Base-by-base conservation (phyloP, 2,329 filamentous ascomycete species). In the Orbilia javanica region DNA sequence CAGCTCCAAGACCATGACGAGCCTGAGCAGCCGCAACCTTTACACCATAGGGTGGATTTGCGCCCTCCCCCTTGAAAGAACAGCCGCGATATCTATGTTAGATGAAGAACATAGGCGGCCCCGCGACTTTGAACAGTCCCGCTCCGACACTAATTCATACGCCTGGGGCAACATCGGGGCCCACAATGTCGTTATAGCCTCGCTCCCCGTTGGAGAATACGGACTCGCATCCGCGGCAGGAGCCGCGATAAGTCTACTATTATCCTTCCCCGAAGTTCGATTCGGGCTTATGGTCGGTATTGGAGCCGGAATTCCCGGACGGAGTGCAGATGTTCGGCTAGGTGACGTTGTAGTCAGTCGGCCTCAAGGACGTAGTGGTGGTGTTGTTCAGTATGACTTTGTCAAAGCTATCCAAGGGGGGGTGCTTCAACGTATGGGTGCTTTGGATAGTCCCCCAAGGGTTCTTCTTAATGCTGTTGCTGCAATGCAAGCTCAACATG, bases 11-110 rank as follows among this genome's bases (percentile, higher is more conserved):
- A 36, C 5, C 6, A 36, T 11, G 60, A 64, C 20, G n/a, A n/a
- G n/a, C n/a, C n/a, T n/a, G n/a, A n/a, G n/a, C n/a, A n/a, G n/a
- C n/a, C n/a, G n/a, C n/a, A n/a, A n/a, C n/a, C n/a, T n/a, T n/a
- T 84, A 84, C 55, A 82, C 80, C 2, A 80, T 84, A 6, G 83
- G 81, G 48, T 84, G 83, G 83, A 76, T 84, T 6, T 83, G 82
- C 67, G 83, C 83, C 0, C 79, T 84, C 7, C 80, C 80, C 1
- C 60, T 81, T 34, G 83, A 84, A 70, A 81, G 82, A 34, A 79
- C 82, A 4, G 83, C 83, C 0, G 81, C 82, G 1, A 72, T 78
- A 34, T 80, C 75, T 7, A 80, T 83, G 80, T 80, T 84, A 0
- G 83, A 84, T 64, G 64, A 81, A 22, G 29, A 79, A 15, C 80